Base-by-base conservation (phyloP, 1,139 yeast species). In the Chernovozyma aurita region DNA sequence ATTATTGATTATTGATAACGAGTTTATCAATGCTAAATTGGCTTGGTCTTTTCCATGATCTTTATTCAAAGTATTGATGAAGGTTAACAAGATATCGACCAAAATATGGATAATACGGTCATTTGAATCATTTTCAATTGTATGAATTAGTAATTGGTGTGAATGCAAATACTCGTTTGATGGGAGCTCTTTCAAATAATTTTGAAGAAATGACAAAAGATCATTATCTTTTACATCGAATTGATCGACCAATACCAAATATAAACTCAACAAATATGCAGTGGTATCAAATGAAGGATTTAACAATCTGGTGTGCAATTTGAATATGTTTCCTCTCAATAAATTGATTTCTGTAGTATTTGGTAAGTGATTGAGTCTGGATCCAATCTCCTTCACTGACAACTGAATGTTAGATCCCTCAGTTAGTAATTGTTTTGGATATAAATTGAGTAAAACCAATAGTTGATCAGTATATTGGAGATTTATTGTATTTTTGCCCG, bases 291-390 rank as follows among this genome's bases (percentile, higher is more conserved):
- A 18, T 12, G 42, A 25, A 1, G 38, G 35, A 4, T 30, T 28
- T n/a, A 47, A 43, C 9, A 45, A 33, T 24, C 53, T 52, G 3
- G 64, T 39, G 24, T 56, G 47, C 11, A 70, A 42, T 5, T 53
- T 38, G 43, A 65, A 70, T 22, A 65, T 40, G 9, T 51, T 50
- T 2, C 43, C 43, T 24, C 55, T 49, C 4, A 57, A 26, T 5
- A 6, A 16, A 15, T 24, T 18, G 3, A 36, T 28, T 16, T 33
- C 36, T 22, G 39, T 30, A 9, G 27, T 25, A 8, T 30, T 13
- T 12, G 44, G 46, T 12, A 45, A 9, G 6, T 18, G 12, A 18
- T 28, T 33, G 25, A 28, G 6, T 4, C 5, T n/a, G 8, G 35
- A 7, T 12, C 8, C 12, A 26, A 26, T 26, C 6, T 6, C 6